Conservation (phyloP, 2,329 filamentous ascomycete genomes). For the Chaetomium olivaceum region DNA sequence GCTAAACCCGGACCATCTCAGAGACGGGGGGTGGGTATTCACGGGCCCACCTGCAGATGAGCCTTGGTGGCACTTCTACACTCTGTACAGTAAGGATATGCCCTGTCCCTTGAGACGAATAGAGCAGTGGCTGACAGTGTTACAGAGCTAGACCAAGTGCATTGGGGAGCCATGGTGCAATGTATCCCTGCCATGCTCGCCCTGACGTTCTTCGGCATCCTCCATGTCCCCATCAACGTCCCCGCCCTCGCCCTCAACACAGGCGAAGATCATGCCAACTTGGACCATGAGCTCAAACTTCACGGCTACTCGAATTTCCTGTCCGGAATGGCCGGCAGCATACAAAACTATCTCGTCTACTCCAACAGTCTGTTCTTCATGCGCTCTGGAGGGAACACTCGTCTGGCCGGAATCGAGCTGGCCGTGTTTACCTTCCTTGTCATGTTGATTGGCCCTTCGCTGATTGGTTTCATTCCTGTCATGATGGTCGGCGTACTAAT, state of each 20-base stretch:
- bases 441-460: constrained; percentile 79
- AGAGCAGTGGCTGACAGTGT: constrained; percentile 25
- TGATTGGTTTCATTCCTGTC: constrained; percentile 92
- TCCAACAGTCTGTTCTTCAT: constrained; percentile 98
- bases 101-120: neutral
- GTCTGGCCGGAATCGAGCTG: constrained; percentile 82
- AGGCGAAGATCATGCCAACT: constrained; percentile 86
- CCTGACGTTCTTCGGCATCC: constrained; percentile 92
- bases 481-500: constrained; percentile 97
- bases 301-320: constrained; percentile 92
- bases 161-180: constrained; percentile 80
- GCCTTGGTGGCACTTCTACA: constrained; percentile 98
- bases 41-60: constrained; percentile 78
- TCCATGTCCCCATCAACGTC: constrained; percentile 98
- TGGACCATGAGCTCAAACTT: constrained; percentile 87
- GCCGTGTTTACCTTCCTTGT: constrained; percentile 77
- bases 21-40: constrained; percentile 85
- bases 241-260: constrained; percentile 87
- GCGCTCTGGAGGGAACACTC: constrained; percentile 82
- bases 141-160: constrained; percentile 74
- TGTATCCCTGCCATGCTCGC: constrained; percentile 94
- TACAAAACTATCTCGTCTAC: constrained; percentile 96
- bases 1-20: constrained; percentile 66
- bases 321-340: constrained; percentile 83
- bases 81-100: constrained; percentile 73